Evolutionary conservation across 371 early-diverging fungal species (phyloP).

Genomic region (Mortierella sp.): DNA sequence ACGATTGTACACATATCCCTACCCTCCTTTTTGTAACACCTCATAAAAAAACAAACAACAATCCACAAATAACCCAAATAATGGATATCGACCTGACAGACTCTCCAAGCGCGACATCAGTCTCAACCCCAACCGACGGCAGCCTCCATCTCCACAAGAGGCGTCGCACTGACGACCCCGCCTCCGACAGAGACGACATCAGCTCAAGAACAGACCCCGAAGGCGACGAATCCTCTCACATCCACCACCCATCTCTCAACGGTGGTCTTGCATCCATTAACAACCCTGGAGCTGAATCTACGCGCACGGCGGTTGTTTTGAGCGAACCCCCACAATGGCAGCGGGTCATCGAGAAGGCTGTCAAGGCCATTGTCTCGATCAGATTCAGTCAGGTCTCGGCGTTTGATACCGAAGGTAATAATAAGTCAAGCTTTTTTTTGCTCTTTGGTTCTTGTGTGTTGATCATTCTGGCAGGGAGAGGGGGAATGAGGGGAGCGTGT

Average conservation of each 20-base stretch:
- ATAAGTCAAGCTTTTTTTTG: not conserved
- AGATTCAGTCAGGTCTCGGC: conserved; percentile 82
- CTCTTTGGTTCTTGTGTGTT: not conserved
- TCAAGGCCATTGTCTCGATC: conserved; percentile 84
- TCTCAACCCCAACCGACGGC: conserved; percentile 52
- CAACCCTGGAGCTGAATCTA: conserved; percentile 17
- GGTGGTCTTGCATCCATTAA: conserved; percentile 1
- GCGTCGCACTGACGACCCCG: conserved; percentile 60
- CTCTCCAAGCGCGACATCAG: conserved; percentile 55
- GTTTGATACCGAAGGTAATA: conserved; percentile 84
- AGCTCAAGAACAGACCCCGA: conserved; percentile 35
- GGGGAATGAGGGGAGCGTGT: not conserved
- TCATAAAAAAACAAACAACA: not conserved
- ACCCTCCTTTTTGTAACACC: not conserved
- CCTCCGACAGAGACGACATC: conserved; percentile 57
- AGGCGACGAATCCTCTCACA: conserved; percentile 32
- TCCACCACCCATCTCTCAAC: conserved; percentile 3
- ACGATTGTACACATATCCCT: not conserved
- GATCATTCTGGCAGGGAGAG: not conserved
- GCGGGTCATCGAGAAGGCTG: conserved; percentile 73
- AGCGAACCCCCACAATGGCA: conserved; percentile 71
- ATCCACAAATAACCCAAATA: not conserved
- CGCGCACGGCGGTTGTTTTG: conserved; percentile 34
- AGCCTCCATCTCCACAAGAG: conserved; percentile 58
- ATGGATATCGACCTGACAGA: conserved; percentile 59